Evolutionary conservation across 2,329 filamentous ascomycete species (phyloP), one percentile per base, ranked within the genome.

Genomic region (Phyllosticta ampelicida): DNA sequence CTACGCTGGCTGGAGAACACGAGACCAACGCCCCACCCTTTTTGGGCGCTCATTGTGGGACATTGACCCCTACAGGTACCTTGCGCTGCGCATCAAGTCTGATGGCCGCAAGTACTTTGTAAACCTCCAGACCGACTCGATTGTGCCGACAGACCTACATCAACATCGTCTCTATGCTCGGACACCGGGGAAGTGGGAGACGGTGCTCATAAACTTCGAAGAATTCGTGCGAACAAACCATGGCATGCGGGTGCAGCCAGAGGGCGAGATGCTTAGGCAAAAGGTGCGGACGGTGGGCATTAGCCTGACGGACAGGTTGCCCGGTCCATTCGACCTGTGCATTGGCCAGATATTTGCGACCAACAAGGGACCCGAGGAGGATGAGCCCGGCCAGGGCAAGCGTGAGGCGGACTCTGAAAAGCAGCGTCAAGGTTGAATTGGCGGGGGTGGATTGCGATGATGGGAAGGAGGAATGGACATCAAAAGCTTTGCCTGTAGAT

Each of bases 151-250:
- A n/a, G 94, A 99, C 71, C 79, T 99, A 62, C 94, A 97, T 72
- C 94, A 99, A 71, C 94, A 99, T 72, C 80, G 94, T 54, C 74
- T 99, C 4, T 95, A 90, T 65, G 80, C 86, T 9, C 86, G 85
- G 67, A 82, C 83, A 9, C 85, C 88, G 0, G 90, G 90, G 0
- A 81, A 91, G 66, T 99, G 94, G 94, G 92, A 99, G 78, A 96
- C 94, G 1, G 82, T 96, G n/a, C 73, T 95, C 52, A 86, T 99
- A 62, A 87, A 87, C 62, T 94, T 91, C 81, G 86, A 86, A 65
- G 90, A 95, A 63, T 97, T 99, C 73, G 92, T 99, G 60, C 81
- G 94, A 62, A 99, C 94, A 13, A 97, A 96, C 69, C 84, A 95
- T 67, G 94, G 94, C 6, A 84, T 89, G 66, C 89, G 95, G 1